Base-by-base conservation (phyloP, 2,329 filamentous ascomycete species). In the Xylariales sp. region DNA sequence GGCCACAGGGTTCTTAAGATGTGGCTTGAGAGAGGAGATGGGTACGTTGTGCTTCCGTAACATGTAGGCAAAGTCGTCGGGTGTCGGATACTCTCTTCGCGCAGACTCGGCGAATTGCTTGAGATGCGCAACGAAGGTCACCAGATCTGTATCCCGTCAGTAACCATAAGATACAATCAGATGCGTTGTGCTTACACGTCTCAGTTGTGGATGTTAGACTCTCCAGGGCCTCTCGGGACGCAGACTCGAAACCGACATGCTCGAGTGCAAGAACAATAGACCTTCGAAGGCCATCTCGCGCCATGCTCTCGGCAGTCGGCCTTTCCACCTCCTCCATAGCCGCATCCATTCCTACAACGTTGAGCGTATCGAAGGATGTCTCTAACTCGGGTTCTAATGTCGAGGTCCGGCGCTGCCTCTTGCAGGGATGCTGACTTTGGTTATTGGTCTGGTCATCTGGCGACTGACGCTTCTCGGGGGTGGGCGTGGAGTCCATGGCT, bases 221-320 rank as follows among this genome's bases (percentile, higher is more conserved):
- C 55, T 82, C 78, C 50, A 84, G 58, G 2, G 79, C 78, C 40
- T 79, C 73, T 6, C 69, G 66, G 1, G 65, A 71, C 11, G 78
- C 71, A 19, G 66, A 63, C 21, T 72, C 65, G 50, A 82, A 84
- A 20, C 80, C 80, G 27, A 81, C 72, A 46, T 80, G 72, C 31
- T 73, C 61, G 20, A 83, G 57, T 3, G 70, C 70, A 42, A 82
- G 56, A 0, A 70, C 72, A 42, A 83, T 74, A 9, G 76, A 73
- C 38, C 78, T 71, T 33, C 71, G 68, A 19, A 84, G 61, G 2
- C 71, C 66, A 29, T 56, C 54, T 38, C 66, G 60, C n/a, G 63
- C 58, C 45, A 62, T 50, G 31, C 58, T 58, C 15, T 62, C 58
- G 6, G 54, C 51, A 20, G 51, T 57, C 19, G 56, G 57, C 16